Base-by-base conservation (phyloP, 495 filamentous ascomycete genomes). In the Thermothielavioides terrestris region DNA sequence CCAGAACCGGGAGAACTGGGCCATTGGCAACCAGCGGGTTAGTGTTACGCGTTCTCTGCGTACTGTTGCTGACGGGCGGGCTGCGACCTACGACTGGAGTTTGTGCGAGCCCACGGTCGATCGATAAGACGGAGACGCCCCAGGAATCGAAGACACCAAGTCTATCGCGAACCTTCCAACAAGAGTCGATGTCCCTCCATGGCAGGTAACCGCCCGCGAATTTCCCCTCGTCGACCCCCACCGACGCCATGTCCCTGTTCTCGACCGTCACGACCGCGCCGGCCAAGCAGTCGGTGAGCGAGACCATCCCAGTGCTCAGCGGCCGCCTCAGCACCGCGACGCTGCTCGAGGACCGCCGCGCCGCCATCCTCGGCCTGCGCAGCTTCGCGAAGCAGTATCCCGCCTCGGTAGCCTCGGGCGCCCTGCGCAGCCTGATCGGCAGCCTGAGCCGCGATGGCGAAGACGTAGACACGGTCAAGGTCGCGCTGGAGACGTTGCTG, bases 361-460 rank as follows among this genome's bases (percentile, higher is more conserved):
- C 86, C 46, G 90, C 92, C 36, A 94, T 97, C 42, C 78, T 94
- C 49, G 92, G 92, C 26, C 74, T 98, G 28, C 79, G 94, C 52
- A 95, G 89, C 73, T 96, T 98, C 68, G 88, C 92, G 26, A 95
- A 95, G 64, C 79, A 89, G 45, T 97, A 90, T 61, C 94, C 94
- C 27, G 92, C 94, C 20, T 90, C 88, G 10, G 92, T 98, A n/a
- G 89, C 92, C 10, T 95, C 89, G 0, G 90, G 88, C 35, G 84
- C 88, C 20, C 72, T 98, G 23, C 79, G 89, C 49, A 86, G 83
- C 47, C 75, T 98, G 52, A 97, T 98, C 57, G 80, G 76, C 35
- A 86, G 86, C 56, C 70, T 98, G 42, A 80, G 77, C 46, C 86
- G 87, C 66, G 92, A 97, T 75, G 80, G 80, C 21, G 89, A 95